Conservation (phyloP, 441 rosid species). For the Theobroma grandiflorum region DNA sequence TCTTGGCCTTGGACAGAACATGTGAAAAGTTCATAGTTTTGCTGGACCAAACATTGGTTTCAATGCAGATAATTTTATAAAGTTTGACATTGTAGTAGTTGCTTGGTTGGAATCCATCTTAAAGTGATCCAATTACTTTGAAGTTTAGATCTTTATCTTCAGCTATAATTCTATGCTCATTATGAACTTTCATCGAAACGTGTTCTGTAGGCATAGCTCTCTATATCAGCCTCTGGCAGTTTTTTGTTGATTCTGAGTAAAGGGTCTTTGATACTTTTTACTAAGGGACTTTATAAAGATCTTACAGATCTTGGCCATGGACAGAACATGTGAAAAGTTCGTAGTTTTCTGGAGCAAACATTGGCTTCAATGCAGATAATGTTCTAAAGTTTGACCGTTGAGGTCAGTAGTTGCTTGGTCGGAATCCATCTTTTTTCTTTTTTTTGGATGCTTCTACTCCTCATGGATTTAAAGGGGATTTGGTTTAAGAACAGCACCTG, state of each 20-base stretch:
- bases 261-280: too few relatives aligned
- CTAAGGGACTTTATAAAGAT: background rate
- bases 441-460: background rate
- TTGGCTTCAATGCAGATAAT: background rate
- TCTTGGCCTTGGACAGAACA: background rate
- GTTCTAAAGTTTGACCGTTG: background rate
- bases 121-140: too few relatives aligned
- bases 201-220: too few relatives aligned
- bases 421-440: background rate
- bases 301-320: background rate
- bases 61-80: background rate
- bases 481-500: background rate
- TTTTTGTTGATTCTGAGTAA: too few relatives aligned
- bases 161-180: too few relatives aligned
- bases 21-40: background rate
- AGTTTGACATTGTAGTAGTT: background rate
- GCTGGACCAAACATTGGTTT: slow-evolving; percentile 2
- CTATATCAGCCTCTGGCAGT: too few relatives aligned
- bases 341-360: background rate
- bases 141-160: too few relatives aligned
- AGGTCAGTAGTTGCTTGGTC: background rate
- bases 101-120: background rate
- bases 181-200: background rate
- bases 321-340: background rate
- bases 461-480: background rate